Conservation (phyloP, 1,139 yeast genomes). For the Yamadazyma triangularis region DNA sequence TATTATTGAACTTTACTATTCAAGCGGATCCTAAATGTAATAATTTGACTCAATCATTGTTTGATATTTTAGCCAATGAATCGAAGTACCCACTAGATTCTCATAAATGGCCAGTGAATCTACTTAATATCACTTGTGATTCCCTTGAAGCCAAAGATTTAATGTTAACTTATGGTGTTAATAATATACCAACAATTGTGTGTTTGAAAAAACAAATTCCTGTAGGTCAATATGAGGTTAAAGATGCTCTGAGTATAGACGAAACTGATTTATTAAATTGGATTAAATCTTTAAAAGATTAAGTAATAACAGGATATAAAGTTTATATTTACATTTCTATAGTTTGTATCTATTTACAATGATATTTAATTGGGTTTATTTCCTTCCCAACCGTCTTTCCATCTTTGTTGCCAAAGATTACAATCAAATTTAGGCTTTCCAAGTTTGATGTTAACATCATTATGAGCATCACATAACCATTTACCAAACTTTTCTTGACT, state of each 20-base stretch:
- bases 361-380: not conserved
- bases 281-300: too few species aligned
- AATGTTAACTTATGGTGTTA: constrained; percentile 53
- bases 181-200: constrained; percentile 59
- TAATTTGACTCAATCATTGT: constrained; percentile 59
- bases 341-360: constrained; percentile 7
- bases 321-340: constrained; percentile 1
- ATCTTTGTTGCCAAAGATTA: constrained; percentile 83
- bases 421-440: constrained; percentile 89
- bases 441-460: constrained; percentile 76
- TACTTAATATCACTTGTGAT: constrained; percentile 71
- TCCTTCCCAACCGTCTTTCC: constrained; percentile 48
- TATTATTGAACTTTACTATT: constrained; percentile 68
- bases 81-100: constrained; percentile 37
- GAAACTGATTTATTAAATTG: not conserved
- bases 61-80: constrained; percentile 50
- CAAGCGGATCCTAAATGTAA: constrained; percentile 63
- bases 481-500: constrained; percentile 76
- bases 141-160: constrained; percentile 59
- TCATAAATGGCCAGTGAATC: constrained; percentile 36
- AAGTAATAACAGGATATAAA: too few species aligned
- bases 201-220: constrained; percentile 67
- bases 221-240: constrained; percentile 44
- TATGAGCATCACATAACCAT: constrained; percentile 96
- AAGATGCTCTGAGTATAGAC: constrained; percentile 29